Evolutionary conservation across 2,329 filamentous ascomycete species (phyloP).

Genomic region (Pestalotiopsis sp.): DNA sequence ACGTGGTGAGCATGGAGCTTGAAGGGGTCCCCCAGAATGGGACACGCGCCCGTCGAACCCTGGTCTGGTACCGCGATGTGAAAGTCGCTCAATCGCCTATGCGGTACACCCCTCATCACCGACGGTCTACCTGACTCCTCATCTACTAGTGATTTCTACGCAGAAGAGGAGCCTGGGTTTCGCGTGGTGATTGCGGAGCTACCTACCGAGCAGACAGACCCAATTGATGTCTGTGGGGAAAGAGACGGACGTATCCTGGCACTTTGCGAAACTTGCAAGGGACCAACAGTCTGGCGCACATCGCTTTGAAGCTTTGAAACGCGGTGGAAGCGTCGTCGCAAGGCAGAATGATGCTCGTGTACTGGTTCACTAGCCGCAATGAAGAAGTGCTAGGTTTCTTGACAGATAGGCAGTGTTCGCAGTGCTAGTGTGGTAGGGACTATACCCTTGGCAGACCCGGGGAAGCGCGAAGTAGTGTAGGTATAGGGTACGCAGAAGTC

Average conservation of each 20-base stretch:
- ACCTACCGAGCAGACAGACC: neutral
- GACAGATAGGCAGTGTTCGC: neutral
- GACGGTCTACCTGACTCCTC: neutral
- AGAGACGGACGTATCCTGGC: neutral
- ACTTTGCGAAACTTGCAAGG: constrained; percentile 5
- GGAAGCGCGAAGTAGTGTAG: neutral
- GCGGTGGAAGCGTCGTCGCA: neutral
- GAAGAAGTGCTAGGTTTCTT: neutral
- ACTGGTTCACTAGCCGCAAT: neutral
- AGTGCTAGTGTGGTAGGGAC: neutral
- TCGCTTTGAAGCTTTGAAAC: constrained; percentile 3
- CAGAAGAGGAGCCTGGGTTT: neutral
- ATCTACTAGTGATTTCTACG: neutral
- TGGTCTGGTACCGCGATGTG: neutral
- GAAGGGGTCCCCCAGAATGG: neutral
- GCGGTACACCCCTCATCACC: neutral
- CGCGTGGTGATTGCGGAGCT: constrained; percentile 5
- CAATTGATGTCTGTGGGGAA: neutral
- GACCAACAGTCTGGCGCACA: neutral
- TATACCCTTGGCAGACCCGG: neutral
- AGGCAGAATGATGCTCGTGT: neutral
- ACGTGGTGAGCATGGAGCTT: constrained; percentile 2
- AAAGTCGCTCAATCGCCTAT: neutral
- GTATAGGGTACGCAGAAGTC: neutral
- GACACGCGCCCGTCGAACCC: neutral